Evolutionary conservation across 1,284 basidiomycete species (phyloP), one percentile per base, ranked within the genome.

Genomic region (Trichosporon faecale): DNA sequence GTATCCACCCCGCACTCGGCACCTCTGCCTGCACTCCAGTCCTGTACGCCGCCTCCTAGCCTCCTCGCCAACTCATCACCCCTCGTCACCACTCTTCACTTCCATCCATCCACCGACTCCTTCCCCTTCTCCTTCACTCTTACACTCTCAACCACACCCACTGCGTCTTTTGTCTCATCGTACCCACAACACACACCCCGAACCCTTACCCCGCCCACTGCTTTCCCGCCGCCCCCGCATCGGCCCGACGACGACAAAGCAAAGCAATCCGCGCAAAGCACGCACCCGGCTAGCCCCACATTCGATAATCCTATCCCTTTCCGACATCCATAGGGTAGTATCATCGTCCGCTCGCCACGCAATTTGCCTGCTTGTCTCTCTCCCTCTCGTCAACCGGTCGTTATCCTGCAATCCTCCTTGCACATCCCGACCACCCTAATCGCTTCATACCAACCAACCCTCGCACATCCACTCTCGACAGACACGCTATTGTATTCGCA

Each of bases 41-140:
- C n/a, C 49, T 21, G 16, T 33, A 23, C 35, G 31, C 61, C 61
- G 18, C 27, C 14, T n/a, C 55, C 61, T 35, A 33, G 33, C 33
- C 33, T n/a, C 37, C 37, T 44, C 64, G 44, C 64, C 64, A 49
- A 31, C 64, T 31, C 64, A 29, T 18, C 40, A 65, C 44, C 64
- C 25, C 23, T 44, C 35, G 37, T 27, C 64, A 65, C 64, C 35
- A 40, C 35, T 35, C 27, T 31, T 25, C 33, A 25, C 40, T 65
- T 46, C 44, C 64, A 65, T 49, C 64, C 64, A 44, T 29, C 64
- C 40, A 65, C 37, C 25, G n/a, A n/a, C n/a, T n/a, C 25, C 64
- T 21, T 46, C 64, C 27, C 49, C 64, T 11, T n/a, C n/a, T n/a
- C n/a, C n/a, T n/a, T n/a, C n/a, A n/a, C n/a, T n/a, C n/a, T n/a